phyloP scores from a whole-genome alignment of 495 filamentous ascomycete species.

The Xylaria grammica region DNA sequence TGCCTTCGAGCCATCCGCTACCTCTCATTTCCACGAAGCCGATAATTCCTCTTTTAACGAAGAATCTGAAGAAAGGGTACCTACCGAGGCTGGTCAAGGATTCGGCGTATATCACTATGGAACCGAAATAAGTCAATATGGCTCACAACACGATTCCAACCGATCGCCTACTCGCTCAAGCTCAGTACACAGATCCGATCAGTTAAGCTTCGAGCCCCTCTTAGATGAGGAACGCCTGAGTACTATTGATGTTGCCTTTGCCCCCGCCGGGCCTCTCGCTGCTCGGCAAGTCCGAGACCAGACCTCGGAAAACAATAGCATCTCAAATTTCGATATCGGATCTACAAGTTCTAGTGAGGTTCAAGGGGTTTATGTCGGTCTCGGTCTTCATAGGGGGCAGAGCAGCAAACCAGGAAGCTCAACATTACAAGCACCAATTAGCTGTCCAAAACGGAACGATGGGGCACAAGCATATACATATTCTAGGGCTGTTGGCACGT shows the following conservation, averaged over 20 bases:
- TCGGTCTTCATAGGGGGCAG: neutral
- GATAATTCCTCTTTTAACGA: neutral
- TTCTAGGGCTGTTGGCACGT: neutral
- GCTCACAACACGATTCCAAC: neutral
- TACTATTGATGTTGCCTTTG: conserved; percentile 18
- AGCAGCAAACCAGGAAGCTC: too few species aligned
- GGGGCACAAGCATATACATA: too few species aligned
- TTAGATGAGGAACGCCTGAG: conserved; percentile 11
- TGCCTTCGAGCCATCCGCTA: neutral
- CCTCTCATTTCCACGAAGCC: neutral
- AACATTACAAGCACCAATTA: too few species aligned
- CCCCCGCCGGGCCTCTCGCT: conserved; percentile 11
- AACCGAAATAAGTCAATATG: neutral
- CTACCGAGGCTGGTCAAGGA: neutral
- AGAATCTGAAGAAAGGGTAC: neutral
- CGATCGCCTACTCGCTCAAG: neutral
- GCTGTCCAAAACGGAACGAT: too few species aligned
- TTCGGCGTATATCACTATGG: neutral
- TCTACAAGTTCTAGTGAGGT: neutral
- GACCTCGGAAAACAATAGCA: neutral
- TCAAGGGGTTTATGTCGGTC: neutral
- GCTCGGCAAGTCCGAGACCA: conserved; percentile 1
- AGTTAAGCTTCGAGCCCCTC: conserved; percentile 4
- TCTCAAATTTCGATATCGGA: neutral
- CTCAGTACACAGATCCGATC: neutral